phyloP scores from a whole-genome alignment of 345 rosid species.

The Sonneratia alba region DNA sequence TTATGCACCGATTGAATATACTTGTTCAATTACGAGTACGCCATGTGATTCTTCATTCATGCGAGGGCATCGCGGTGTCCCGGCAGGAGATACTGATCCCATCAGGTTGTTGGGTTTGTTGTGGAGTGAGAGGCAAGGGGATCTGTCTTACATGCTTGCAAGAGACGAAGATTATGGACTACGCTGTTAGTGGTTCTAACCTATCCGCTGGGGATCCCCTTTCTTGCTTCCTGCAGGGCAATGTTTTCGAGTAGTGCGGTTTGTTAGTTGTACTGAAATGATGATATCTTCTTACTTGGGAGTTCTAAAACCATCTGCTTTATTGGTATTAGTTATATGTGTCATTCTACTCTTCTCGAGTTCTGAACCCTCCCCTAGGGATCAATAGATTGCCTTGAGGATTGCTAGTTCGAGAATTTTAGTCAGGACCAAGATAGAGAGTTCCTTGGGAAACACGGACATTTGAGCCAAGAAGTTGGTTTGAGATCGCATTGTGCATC shows the following conservation, averaged over 20 bases:
- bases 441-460: no score
- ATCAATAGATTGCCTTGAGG: background rate
- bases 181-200: background rate
- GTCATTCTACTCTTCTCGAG: background rate
- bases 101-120: background rate
- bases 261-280: background rate
- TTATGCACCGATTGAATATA: conserved; percentile 37
- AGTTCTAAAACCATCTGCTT: background rate
- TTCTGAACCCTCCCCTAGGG: background rate
- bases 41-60: conserved; percentile 5
- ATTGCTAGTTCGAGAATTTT: background rate
- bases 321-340: no score
- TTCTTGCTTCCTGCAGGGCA: background rate
- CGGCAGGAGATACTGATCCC: conserved; percentile 27
- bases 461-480: no score
- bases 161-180: background rate
- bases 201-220: background rate
- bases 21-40: background rate
- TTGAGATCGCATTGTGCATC: background rate
- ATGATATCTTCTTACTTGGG: background rate
- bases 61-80: conserved; percentile 43
- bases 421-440: background rate
- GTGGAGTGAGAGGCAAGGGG: background rate
- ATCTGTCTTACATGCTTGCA: background rate
- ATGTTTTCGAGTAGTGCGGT: background rate